These are phyloP conservation scores for Gossypium anomalum DNA, from an alignment of 345 rosid species.

Conservation along the genomic window DNA sequence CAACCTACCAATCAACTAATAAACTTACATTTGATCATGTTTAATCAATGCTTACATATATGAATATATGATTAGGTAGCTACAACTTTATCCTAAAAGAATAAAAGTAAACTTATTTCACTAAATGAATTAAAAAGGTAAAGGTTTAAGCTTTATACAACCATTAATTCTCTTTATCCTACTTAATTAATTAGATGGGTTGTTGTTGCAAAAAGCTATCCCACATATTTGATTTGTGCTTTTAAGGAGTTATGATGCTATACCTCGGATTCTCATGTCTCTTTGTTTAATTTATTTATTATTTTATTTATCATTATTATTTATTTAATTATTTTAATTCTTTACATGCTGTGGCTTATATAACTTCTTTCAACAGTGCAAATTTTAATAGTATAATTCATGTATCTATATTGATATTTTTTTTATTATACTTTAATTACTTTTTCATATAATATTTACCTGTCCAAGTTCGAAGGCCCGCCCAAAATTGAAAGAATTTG, in stretches of 20 bases:
- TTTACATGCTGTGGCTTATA: too few species aligned
- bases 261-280: conserved; percentile 21
- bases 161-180: not conserved
- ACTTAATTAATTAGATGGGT: not conserved
- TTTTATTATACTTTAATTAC: too few species aligned
- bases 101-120: not conserved
- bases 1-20: too few species aligned
- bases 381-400: too few species aligned
- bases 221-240: not conserved
- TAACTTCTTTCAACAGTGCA: too few species aligned
- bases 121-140: not conserved
- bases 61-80: not conserved
- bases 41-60: too few species aligned
- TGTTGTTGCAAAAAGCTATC: not conserved
- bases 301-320: too few species aligned
- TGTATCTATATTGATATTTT: too few species aligned
- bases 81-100: conserved; percentile 4
- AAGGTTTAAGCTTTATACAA: not conserved
- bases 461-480: rapidly evolving
- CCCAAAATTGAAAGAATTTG: too few species aligned
- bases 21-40: too few species aligned
- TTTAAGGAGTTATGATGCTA: not conserved
- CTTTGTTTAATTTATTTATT: not conserved
- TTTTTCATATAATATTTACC: too few species aligned
- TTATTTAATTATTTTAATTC: too few species aligned